Conservation (phyloP, 1,284 basidiomycete genomes). For the Mycena sp. region DNA sequence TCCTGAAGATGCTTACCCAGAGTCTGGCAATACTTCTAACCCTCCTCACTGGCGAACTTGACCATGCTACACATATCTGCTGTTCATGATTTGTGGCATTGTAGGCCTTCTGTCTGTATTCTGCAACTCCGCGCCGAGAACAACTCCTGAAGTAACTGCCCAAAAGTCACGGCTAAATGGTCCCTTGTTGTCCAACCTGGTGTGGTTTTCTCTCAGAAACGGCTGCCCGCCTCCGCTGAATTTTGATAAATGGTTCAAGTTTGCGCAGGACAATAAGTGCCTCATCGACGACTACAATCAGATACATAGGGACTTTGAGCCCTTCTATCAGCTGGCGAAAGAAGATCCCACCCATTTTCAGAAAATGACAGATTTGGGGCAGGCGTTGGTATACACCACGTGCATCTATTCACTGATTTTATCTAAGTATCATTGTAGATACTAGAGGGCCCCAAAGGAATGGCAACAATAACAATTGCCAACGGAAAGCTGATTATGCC, state of each 20-base stretch:
- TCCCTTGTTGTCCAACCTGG: too few species aligned
- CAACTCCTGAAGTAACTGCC: too few species aligned
- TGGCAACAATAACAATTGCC: background rate
- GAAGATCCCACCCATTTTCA: conserved; percentile 3
- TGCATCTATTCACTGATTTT: background rate
- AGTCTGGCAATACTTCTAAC: too few species aligned
- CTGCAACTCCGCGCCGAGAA: too few species aligned
- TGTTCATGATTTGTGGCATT: too few species aligned
- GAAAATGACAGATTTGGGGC: conserved; percentile 7
- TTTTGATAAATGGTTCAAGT: conserved; percentile 6
- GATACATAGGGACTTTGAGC: conserved; percentile 9
- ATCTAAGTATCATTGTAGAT: background rate
- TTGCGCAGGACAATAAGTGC: background rate
- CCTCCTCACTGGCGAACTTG: too few species aligned
- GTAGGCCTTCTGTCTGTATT: too few species aligned
- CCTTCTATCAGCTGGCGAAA: conserved; percentile 5
- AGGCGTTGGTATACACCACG: background rate
- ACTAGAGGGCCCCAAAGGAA: background rate
- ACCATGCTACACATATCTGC: too few species aligned
- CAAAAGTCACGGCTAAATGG: too few species aligned
- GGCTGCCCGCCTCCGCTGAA: conserved; percentile 1
- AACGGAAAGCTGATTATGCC: conserved; percentile 1
- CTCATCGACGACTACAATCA: conserved; percentile 16
- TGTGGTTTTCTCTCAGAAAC: background rate
- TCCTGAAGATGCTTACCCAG: too few species aligned